These are phyloP conservation scores for Phialophora macrospora DNA, from an alignment of 2,329 filamentous ascomycete genomes.

Conservation along the genomic window DNA sequence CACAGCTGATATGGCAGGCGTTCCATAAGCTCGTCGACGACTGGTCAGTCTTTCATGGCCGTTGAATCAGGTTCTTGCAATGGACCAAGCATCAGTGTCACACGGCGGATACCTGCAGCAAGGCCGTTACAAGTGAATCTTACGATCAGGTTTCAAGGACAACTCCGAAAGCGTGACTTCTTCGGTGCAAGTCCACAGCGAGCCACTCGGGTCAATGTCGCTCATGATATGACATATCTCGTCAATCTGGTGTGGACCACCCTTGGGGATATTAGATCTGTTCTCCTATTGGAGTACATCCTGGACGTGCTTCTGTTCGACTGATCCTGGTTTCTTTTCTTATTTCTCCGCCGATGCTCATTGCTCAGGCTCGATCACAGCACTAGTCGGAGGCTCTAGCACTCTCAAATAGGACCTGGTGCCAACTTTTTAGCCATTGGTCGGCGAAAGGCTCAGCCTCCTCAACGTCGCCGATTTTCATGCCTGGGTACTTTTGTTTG, in stretches of 20 bases:
- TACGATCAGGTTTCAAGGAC: constrained; percentile 36
- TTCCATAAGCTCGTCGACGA: constrained; percentile 23
- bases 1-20: constrained; percentile 34
- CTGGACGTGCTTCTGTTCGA: constrained; percentile 24
- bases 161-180: constrained; percentile 32
- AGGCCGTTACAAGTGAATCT: constrained; percentile 37
- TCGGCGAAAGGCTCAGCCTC: neutral
- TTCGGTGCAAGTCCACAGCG: constrained; percentile 17
- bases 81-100: constrained; percentile 34
- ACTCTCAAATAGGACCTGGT: constrained; percentile 11
- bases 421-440: constrained; percentile 9
- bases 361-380: constrained; percentile 21
- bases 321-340: constrained; percentile 24
- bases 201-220: constrained; percentile 22
- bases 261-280: constrained; percentile 7
- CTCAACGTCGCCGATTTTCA: constrained; percentile 7
- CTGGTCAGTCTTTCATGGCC: constrained; percentile 28
- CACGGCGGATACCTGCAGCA: constrained; percentile 34
- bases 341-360: constrained; percentile 19
- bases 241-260: constrained; percentile 20
- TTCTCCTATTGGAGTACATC: constrained; percentile 29
- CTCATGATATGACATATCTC: constrained; percentile 33
- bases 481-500: constrained; percentile 7
- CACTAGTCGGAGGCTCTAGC: constrained; percentile 8
- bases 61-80: constrained; percentile 33